These are phyloP conservation scores for Saccharomycopsis capsularis DNA, from an alignment of 805 yeast genomes.

Conservation along the genomic window DNA sequence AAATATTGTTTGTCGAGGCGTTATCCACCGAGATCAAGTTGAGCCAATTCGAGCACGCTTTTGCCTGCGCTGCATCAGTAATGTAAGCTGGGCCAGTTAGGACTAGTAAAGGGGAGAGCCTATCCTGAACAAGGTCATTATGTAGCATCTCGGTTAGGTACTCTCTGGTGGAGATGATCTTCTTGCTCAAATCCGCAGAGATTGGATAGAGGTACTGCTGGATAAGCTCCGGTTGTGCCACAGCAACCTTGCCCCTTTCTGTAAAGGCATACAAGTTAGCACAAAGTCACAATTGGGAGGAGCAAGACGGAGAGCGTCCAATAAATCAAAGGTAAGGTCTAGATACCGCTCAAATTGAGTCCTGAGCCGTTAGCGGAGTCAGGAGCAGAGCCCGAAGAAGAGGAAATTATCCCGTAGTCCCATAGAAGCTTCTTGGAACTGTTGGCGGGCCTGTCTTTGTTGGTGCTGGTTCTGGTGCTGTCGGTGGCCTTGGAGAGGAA, in stretches of 20 bases:
- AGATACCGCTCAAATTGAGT: conserved; percentile 1
- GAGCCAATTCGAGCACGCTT: conserved; percentile 39
- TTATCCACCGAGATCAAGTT: conserved; percentile 12
- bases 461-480: no score
- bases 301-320: not conserved
- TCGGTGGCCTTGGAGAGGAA: no score
- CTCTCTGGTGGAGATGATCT: conserved; percentile 30
- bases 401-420: not conserved
- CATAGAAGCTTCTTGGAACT: not conserved
- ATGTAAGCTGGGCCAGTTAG: conserved; percentile 36
- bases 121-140: not conserved
- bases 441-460: no score
- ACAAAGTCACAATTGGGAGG: not conserved
- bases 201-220: conserved; percentile 36
- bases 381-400: conserved; percentile 19
- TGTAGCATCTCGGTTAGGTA: not conserved
- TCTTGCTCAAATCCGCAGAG: conserved; percentile 26
- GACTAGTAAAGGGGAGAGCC: conserved; percentile 27
- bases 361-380: conserved; percentile 8
- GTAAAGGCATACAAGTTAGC: not conserved
- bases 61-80: conserved; percentile 30
- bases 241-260: conserved; percentile 32
- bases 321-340: not conserved
- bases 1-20: not conserved
- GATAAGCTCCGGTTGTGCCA: conserved; percentile 39